phyloP scores from a whole-genome alignment of 2,329 filamentous ascomycete species.

The Metarhizium rileyi region DNA sequence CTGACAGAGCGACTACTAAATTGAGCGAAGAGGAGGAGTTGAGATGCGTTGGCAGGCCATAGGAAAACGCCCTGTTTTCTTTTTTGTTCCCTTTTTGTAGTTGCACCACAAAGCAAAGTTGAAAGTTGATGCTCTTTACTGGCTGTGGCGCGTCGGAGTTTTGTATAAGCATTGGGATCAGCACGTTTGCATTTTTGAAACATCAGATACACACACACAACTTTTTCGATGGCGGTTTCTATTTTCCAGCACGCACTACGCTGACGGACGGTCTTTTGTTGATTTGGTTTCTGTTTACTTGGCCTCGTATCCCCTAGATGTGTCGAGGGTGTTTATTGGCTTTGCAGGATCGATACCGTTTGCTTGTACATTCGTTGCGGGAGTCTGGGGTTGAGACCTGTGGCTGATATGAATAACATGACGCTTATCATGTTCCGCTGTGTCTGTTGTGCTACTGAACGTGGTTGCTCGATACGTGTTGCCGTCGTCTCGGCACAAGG shows the following conservation, averaged over 20 bases:
- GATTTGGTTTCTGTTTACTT: not conserved
- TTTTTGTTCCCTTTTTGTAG: not conserved
- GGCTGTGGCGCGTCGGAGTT: conserved; percentile 13
- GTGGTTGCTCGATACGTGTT: too few species aligned
- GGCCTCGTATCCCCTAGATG: not conserved
- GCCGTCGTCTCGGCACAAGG: too few species aligned
- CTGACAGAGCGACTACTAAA: not conserved
- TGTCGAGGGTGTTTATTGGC: not conserved
- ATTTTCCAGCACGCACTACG: not conserved
- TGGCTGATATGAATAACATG: not conserved
- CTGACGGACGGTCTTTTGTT: not conserved
- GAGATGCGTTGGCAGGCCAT: not conserved
- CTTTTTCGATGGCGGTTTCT: not conserved
- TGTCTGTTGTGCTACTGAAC: not conserved
- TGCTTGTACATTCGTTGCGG: not conserved
- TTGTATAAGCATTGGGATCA: conserved; percentile 15
- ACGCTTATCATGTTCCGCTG: not conserved
- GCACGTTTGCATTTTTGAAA: conserved; percentile 4
- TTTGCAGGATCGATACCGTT: not conserved
- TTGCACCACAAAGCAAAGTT: not conserved
- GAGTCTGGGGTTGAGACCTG: not conserved
- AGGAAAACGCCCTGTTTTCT: not conserved
- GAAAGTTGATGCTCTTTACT: not conserved
- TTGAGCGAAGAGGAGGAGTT: not conserved
- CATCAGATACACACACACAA: not conserved